Percentiles rank a stretch among this genome's conserved stretches.
These are phyloP conservation scores for Aspergillus piperis DNA, from an alignment of 2,329 filamentous ascomycete species.

Conservation along the genomic window DNA sequence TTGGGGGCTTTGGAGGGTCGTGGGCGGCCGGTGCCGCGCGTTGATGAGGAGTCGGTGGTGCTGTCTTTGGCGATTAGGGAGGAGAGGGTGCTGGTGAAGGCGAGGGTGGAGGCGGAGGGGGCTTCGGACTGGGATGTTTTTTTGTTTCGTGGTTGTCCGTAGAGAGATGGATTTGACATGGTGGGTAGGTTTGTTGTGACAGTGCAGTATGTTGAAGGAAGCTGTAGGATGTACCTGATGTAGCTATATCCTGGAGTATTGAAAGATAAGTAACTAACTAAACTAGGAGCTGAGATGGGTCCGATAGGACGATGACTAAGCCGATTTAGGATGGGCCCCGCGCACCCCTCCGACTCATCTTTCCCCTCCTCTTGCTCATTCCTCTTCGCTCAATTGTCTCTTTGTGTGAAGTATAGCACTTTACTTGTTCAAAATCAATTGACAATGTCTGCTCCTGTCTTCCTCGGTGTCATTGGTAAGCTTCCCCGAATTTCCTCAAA, in stretches of 20 bases:
- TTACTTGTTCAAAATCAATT: not conserved
- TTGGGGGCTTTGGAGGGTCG: constrained; percentile 56
- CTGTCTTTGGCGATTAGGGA: constrained; percentile 67
- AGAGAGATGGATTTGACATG: constrained; percentile 55
- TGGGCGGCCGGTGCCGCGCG: constrained; percentile 43
- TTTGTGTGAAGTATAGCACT: not conserved
- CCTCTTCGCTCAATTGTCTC: not conserved
- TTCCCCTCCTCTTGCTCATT: not conserved
- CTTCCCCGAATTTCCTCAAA: not conserved
- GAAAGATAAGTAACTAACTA: not conserved
- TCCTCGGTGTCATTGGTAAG: constrained; percentile 47
- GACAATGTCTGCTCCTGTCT: constrained; percentile 41
- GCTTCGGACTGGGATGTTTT: constrained; percentile 58
- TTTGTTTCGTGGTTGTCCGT: constrained; percentile 66
- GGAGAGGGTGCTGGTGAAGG: constrained; percentile 86
- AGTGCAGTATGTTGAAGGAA: too few relatives aligned
- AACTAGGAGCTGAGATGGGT: not conserved
- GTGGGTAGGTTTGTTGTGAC: not conserved
- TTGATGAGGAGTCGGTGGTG: constrained; percentile 43
- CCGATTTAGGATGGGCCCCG: not conserved
- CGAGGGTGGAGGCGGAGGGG: constrained; percentile 69
- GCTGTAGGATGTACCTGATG: not conserved
- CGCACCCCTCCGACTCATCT: constrained; percentile 13
- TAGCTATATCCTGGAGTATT: not conserved
- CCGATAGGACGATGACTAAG: constrained; percentile 17